A percentile compares a stretch with the other conserved stretches of the same genome.
Conservation (phyloP, 106 monocot genomes). For the Apostasia ramifera region DNA sequence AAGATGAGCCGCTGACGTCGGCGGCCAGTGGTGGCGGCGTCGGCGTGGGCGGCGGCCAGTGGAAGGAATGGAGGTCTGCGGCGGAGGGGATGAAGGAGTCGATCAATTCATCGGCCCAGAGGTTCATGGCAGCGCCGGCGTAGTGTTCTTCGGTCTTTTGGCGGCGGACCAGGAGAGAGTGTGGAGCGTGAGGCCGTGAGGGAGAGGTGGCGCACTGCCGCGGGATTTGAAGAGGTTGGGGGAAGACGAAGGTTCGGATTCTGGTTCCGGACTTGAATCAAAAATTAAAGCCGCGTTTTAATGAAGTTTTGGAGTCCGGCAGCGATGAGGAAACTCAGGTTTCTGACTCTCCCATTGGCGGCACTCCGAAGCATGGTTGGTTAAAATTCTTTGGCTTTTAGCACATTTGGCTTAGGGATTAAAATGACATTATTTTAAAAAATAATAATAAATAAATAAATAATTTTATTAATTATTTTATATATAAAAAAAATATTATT, state of each 20-base stretch:
- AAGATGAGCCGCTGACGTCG: not conserved
- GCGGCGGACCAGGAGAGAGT: not conserved
- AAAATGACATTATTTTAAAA: no score
- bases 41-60: not conserved
- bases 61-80: not conserved
- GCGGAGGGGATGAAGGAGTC: not conserved
- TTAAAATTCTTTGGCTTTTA: no score
- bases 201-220: not conserved
- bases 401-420: no score
- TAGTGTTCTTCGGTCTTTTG: not conserved
- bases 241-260: not conserved
- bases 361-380: no score
- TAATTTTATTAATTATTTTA: no score
- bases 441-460: no score
- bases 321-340: no score
- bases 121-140: not conserved
- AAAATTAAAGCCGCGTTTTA: not conserved
- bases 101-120: not conserved
- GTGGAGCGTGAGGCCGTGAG: not conserved
- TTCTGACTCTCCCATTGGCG: no score
- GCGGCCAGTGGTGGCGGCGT: not conserved
- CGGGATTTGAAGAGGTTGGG: not conserved
- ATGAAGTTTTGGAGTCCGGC: not conserved
- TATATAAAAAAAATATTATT: no score
- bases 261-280: not conserved